Conservation (phyloP, 257 asterid genomes). For the Lithospermum erythrorhizon region DNA sequence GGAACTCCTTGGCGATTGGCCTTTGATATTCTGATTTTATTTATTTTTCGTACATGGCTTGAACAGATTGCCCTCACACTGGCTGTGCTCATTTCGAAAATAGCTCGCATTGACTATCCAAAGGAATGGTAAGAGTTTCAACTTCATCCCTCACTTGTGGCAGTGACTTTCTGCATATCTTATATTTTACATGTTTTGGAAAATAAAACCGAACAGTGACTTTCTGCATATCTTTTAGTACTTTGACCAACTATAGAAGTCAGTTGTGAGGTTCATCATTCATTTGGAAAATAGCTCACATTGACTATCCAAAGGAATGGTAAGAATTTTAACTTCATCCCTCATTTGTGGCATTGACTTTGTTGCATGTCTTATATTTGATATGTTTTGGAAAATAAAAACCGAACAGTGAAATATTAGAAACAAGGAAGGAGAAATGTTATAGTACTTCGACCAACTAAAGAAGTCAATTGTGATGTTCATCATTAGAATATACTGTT, state of each 20-base stretch:
- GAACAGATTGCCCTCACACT: constrained; percentile 49
- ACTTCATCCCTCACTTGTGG: constrained; percentile 6
- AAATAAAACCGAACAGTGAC: not conserved
- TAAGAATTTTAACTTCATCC: constrained; percentile 24
- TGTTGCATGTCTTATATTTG: not conserved
- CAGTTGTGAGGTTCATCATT: too few species aligned
- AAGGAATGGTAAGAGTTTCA: constrained; percentile 68
- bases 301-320: constrained; percentile 98
- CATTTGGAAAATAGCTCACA: constrained; percentile 87
- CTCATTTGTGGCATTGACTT: not conserved
- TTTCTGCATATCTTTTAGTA: too few species aligned
- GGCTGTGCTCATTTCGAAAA: constrained; percentile 84
- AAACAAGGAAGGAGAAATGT: not conserved
- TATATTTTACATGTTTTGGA: not conserved
- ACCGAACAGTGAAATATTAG: not conserved
- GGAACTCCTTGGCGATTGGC: not conserved
- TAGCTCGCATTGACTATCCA: constrained; percentile 96
- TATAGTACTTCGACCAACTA: not conserved
- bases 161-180: not conserved
- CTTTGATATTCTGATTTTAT: not conserved
- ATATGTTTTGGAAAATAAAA: not conserved
- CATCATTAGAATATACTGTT: not conserved
- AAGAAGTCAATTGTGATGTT: not conserved
- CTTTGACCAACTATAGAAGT: too few species aligned
- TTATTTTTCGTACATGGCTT: not conserved